These are phyloP conservation scores for Cercospora berteroae DNA, from an alignment of 2,329 filamentous ascomycete species.

Conservation along the genomic window DNA sequence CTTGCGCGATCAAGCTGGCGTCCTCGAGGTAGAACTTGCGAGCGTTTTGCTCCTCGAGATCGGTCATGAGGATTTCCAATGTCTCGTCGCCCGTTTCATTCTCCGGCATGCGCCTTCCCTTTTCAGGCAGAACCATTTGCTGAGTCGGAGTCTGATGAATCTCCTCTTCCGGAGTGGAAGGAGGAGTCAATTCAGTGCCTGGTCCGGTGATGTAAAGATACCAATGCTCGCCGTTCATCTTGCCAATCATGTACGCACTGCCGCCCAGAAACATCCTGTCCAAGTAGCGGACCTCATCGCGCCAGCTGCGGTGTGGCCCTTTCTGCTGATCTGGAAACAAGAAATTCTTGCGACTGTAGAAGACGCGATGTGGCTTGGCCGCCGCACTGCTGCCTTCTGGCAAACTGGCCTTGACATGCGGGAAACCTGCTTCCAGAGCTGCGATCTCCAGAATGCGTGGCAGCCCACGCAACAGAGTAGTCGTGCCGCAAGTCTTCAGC, in stretches of 20 bases:
- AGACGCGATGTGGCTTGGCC: conserved; percentile 89
- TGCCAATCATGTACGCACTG: conserved; percentile 98
- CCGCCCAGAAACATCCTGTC: conserved; percentile 89
- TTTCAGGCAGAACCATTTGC: conserved; percentile 57
- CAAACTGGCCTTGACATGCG: conserved; percentile 68
- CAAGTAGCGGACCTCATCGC: conserved; percentile 87
- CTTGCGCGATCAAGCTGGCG: conserved; percentile 87
- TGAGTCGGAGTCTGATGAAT: conserved; percentile 58
- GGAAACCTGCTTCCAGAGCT: conserved; percentile 82
- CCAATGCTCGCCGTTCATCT: conserved; percentile 99
- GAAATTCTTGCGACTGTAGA: conserved; percentile 99
- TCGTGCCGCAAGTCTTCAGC: conserved; percentile 96
- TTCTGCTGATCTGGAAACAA: conserved; percentile 91
- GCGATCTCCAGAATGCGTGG: conserved; percentile 92
- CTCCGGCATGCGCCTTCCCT: conserved; percentile 40
- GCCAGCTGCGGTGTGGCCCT: conserved; percentile 95
- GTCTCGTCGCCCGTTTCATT: conserved; percentile 65
- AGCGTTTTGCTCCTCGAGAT: conserved; percentile 64
- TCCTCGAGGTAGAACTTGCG: conserved; percentile 70
- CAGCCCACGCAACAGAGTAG: conserved; percentile 84
- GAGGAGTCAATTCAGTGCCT: conserved; percentile 74
- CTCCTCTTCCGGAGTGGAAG: conserved; percentile 65
- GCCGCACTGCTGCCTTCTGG: conserved; percentile 67
- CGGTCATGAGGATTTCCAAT: conserved; percentile 66
- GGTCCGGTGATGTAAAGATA: conserved; percentile 96